A percentile compares a stretch with the other conserved stretches of the same genome.
phyloP scores from a whole-genome alignment of 2,329 filamentous ascomycete genomes.

The Calonectria hawksworthii region DNA sequence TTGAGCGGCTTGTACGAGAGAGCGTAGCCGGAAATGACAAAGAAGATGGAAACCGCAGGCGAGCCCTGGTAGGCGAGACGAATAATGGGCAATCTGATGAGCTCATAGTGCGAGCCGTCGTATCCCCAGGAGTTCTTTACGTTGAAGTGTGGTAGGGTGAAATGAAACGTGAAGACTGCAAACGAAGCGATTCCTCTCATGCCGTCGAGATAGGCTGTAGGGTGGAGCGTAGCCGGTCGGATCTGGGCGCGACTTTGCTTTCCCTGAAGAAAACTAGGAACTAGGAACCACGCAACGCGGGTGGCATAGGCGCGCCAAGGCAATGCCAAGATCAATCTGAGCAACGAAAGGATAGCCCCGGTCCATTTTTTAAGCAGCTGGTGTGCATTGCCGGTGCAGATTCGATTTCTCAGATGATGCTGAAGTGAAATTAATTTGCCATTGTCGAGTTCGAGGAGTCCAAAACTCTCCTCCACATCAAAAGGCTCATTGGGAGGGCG shows the following conservation, averaged over 20 bases:
- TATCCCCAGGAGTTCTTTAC: slow-evolving; percentile 66
- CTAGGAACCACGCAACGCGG: slow-evolving; percentile 59
- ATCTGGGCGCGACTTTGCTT: slow-evolving; percentile 56
- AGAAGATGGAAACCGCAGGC: slow-evolving; percentile 72
- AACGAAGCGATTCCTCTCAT: slow-evolving; percentile 69
- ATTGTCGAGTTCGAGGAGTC: slow-evolving; percentile 58
- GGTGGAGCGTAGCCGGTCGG: slow-evolving; percentile 56
- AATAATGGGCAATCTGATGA: slow-evolving; percentile 67
- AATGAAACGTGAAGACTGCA: slow-evolving; percentile 70
- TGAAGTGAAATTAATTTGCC: slow-evolving; percentile 53
- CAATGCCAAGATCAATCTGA: slow-evolving; percentile 46
- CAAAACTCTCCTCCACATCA: slow-evolving; percentile 59
- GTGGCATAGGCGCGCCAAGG: slow-evolving; percentile 55
- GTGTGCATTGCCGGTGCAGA: slow-evolving; percentile 52
- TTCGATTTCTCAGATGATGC: slow-evolving; percentile 56
- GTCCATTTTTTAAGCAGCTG: slow-evolving; percentile 48
- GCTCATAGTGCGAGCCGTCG: slow-evolving; percentile 57
- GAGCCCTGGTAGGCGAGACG: slow-evolving; percentile 68
- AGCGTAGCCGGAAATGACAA: slow-evolving; percentile 73
- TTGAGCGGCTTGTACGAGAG: slow-evolving; percentile 67
- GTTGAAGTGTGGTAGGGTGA: slow-evolving; percentile 64
- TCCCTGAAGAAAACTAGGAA: slow-evolving; percentile 65
- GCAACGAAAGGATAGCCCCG: slow-evolving; percentile 46
- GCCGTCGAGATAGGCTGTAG: slow-evolving; percentile 71
- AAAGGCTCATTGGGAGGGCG: slow-evolving; percentile 51